Evolutionary conservation across 805 yeast species (phyloP).

Genomic region (Huiozyma sinensis): DNA sequence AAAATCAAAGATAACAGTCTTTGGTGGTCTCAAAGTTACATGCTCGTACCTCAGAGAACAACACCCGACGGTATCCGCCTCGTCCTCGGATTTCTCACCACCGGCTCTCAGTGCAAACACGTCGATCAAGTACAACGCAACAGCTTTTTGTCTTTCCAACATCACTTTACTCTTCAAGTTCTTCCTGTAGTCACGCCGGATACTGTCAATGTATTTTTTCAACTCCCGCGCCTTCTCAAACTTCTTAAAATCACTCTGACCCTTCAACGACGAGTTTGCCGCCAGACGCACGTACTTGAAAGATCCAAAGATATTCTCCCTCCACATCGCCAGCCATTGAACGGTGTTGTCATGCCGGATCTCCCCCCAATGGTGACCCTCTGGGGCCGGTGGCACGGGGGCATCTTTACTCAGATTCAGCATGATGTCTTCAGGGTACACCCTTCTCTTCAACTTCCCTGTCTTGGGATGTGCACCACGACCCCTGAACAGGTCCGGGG

Average conservation of each 20-base stretch:
- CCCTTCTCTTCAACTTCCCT: slow-evolving; percentile 81
- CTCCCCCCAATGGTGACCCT: slow-evolving; percentile 86
- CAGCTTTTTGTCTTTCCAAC: slow-evolving; percentile 85
- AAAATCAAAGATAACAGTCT: slow-evolving; percentile 78
- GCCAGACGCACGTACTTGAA: slow-evolving; percentile 87
- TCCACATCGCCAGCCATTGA: slow-evolving; percentile 96
- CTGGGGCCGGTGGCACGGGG: slow-evolving; percentile 70
- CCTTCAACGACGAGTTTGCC: slow-evolving; percentile 82
- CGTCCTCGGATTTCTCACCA: slow-evolving; percentile 94
- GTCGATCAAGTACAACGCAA: slow-evolving; percentile 88
- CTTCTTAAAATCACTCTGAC: slow-evolving; percentile 81
- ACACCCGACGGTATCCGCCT: slow-evolving; percentile 97
- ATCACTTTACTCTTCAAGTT: slow-evolving; percentile 64
- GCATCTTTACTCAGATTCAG: slow-evolving; percentile 68
- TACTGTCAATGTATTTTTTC: slow-evolving; percentile 56
- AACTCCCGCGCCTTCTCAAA: slow-evolving; percentile 89
- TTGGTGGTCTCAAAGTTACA: slow-evolving; percentile 75
- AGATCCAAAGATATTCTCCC: slow-evolving; percentile 76
- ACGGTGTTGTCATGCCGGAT: slow-evolving; percentile 81
- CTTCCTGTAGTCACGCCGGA: slow-evolving; percentile 63
- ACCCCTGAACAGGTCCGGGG: slow-evolving; percentile 92
- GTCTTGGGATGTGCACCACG: slow-evolving; percentile 97
- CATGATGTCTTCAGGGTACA: slow-evolving; percentile 80
- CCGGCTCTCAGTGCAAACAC: slow-evolving; percentile 94
- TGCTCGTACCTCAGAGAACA: slow-evolving; percentile 90